Conservation (phyloP, 208 protist genomes). For the Borovskyia barvae region DNA sequence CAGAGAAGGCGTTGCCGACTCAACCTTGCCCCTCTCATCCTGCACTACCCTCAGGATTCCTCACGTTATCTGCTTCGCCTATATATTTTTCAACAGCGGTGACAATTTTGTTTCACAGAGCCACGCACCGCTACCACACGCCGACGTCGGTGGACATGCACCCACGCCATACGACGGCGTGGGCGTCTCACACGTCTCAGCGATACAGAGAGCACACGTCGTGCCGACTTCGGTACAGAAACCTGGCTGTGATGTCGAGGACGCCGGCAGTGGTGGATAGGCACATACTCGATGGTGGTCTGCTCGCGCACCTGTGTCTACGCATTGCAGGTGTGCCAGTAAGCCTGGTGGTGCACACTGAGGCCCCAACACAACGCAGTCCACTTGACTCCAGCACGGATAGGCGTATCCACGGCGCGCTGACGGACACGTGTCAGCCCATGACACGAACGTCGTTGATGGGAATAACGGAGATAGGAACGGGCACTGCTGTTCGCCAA, state of each 20-base stretch:
- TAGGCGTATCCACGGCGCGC: constrained; percentile 10
- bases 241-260: not conserved
- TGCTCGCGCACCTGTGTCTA: not conserved
- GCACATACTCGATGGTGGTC: constrained; percentile 11
- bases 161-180: constrained; percentile 1
- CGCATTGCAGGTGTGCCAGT: constrained; percentile 30
- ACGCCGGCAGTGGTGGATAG: not conserved
- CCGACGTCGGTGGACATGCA: constrained; percentile 10
- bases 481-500: constrained; percentile 25
- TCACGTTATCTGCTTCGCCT: too few species aligned
- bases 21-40: too few species aligned
- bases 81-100: too few species aligned
- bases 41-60: too few species aligned
- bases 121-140: constrained; percentile 7
- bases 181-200: not conserved
- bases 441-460: constrained; percentile 28
- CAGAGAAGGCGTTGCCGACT: too few species aligned
- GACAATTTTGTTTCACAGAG: not conserved
- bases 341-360: constrained; percentile 19
- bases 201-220: constrained; percentile 32
- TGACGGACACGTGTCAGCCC: constrained; percentile 15
- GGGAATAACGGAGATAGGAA: constrained; percentile 25
- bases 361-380: constrained; percentile 35
- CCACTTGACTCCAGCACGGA: constrained; percentile 27
- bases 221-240: constrained; percentile 34